Evolutionary conservation across 805 yeast species (phyloP).

Genomic region (Danielia oregonensis): DNA sequence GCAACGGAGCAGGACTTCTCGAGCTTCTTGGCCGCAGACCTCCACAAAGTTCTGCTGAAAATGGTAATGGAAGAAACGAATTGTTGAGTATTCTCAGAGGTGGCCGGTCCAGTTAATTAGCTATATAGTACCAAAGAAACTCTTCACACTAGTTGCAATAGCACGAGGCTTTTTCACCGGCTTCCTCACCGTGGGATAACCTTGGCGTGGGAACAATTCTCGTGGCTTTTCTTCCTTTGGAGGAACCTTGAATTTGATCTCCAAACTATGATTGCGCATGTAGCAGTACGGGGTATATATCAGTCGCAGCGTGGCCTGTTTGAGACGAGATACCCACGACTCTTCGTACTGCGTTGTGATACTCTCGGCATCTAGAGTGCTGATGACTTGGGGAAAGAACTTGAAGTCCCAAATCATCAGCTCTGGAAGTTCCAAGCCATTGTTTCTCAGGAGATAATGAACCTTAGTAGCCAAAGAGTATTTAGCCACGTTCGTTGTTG

Average conservation of each 20-base stretch:
- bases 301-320: slow-evolving; percentile 6
- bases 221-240: slow-evolving; percentile 2
- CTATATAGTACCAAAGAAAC: slow-evolving; percentile 15
- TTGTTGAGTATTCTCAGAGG: slow-evolving; percentile 21
- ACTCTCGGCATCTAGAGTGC: background rate
- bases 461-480: slow-evolving; percentile 25
- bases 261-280: slow-evolving; percentile 10
- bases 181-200: background rate
- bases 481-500: slow-evolving; percentile 12
- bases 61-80: slow-evolving; percentile 7
- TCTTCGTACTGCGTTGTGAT: slow-evolving; percentile 5
- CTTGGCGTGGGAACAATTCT: slow-evolving; percentile 5
- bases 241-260: too few relatives aligned
- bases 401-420: slow-evolving; percentile 15
- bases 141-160: slow-evolving; percentile 10
- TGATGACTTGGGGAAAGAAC: slow-evolving; percentile 11
- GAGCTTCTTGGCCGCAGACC: slow-evolving; percentile 16
- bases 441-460: slow-evolving; percentile 13
- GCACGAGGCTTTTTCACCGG: background rate
- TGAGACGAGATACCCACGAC: slow-evolving; percentile 15
- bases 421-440: background rate
- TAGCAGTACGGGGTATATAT: slow-evolving; percentile 12
- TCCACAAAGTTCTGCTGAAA: background rate
- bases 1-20: slow-evolving; percentile 13
- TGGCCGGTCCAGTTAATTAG: slow-evolving; percentile 7